Evolutionary conservation across 139 green algal genomes (phyloP), one percentile per base, ranked within the genome.

Genomic region (Volvox reticuliferus): DNA sequence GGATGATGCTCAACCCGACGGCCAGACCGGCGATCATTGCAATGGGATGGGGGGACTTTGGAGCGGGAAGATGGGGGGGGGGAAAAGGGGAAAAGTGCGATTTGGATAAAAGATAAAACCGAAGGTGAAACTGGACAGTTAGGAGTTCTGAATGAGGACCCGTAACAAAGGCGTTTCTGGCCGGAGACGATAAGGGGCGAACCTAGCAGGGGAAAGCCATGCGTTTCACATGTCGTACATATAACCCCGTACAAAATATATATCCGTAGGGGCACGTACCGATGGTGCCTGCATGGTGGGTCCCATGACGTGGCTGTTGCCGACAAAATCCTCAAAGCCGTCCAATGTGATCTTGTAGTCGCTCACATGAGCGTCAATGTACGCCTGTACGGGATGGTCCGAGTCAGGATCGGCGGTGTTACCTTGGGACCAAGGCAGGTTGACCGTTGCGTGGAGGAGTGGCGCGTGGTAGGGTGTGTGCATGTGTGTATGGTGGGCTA

Each of bases 331-430:
- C 28, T 89, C 84, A 1, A 20, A 89, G 20, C 69, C 84, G 18
- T 28, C 16, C 69, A 89, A 36, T 1, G 2, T 71, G 28, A 87
- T 28, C 33, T 88, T 91, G 83, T 93, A 95, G 35, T 92, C 65
- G 14, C 80, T 35, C 14, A 50, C 14, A 50, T 94, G 78, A 78
- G 84, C 93, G 14, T 83, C 36, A 44, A 96, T 94, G 75, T 91
- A 94, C 18, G 94, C 37, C 84, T 89, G 84, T 28, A 55, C 44
- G 44, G 44, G 44, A 55, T 55, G 44, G 44, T 55, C 5, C 44
- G 44, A 14, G 44, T 55, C 44, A 55, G 44, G 9, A 55, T 55
- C 44, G 9, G 5, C 44, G 44, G 44, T 9, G 44, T 55, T 55
- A 9, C 44, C 44, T 55, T 55, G 44, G 44, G 44, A 9, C 44